A percentile compares a stretch with the other conserved stretches of the same genome.
Evolutionary conservation across 2,329 filamentous ascomycete genomes (phyloP).

Genomic region (Ophiostoma populinum): DNA sequence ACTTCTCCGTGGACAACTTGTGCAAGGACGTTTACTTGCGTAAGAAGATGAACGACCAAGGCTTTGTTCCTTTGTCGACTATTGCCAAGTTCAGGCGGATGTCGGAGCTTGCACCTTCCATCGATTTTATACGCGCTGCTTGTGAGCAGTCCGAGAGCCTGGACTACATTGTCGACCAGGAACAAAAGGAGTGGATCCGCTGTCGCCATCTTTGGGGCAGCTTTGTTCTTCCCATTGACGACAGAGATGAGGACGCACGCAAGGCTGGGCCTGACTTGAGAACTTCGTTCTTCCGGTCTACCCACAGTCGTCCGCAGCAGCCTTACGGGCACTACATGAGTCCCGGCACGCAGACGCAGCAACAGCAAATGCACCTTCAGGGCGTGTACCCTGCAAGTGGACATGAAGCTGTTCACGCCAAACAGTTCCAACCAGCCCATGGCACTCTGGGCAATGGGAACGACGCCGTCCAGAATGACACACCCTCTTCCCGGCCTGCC

Average conservation of each 20-base stretch:
- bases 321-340: slow-evolving; percentile 14
- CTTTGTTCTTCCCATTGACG: slow-evolving; percentile 56
- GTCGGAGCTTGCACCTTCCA: slow-evolving; percentile 51
- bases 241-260: slow-evolving; percentile 57
- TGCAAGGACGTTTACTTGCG: slow-evolving; percentile 85
- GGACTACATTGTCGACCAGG: slow-evolving; percentile 58
- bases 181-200: slow-evolving; percentile 64
- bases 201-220: slow-evolving; percentile 59
- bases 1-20: slow-evolving; percentile 91
- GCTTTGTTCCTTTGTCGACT: slow-evolving; percentile 67
- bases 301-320: slow-evolving; percentile 14
- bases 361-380: slow-evolving; percentile 12
- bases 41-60: slow-evolving; percentile 85
- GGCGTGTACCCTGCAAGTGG: slow-evolving; percentile 14
- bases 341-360: slow-evolving; percentile 16
- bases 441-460: slow-evolving; percentile 15
- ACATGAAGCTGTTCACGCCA: slow-evolving; percentile 17
- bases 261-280: slow-evolving; percentile 41
- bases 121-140: slow-evolving; percentile 56
- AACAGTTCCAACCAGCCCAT: slow-evolving; percentile 2
- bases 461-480: slow-evolving; percentile 22
- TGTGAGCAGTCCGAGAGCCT: slow-evolving; percentile 56
- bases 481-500: slow-evolving; percentile 21
- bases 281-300: slow-evolving; percentile 14
- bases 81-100: slow-evolving; percentile 80